phyloP scores from a whole-genome alignment of 116 monocot genomes.

The Phalaenopsis hybrid region DNA sequence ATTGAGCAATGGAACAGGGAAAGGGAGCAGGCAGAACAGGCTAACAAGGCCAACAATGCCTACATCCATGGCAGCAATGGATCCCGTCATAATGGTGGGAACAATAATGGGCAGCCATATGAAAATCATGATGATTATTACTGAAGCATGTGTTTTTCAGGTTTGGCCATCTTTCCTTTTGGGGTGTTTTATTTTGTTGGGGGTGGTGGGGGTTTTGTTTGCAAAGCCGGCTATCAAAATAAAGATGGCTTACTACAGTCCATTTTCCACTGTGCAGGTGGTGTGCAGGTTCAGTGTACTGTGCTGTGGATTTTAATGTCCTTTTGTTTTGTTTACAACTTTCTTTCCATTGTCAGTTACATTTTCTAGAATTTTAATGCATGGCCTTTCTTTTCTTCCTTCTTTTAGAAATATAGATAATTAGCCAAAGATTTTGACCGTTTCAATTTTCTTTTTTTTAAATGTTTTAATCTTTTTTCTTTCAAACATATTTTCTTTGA shows the following conservation, averaged over 20 bases:
- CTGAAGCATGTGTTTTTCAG: background rate
- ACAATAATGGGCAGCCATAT: slow-evolving; percentile 6
- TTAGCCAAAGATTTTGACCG: no score
- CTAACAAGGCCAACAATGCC: background rate
- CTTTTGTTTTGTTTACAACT: background rate
- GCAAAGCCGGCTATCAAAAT: slow-evolving; percentile 3
- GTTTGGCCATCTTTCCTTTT: background rate
- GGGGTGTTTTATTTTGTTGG: background rate
- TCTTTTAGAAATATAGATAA: background rate
- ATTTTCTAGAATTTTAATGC: background rate
- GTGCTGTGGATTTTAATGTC: slow-evolving; percentile 23
- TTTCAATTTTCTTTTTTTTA: no score
- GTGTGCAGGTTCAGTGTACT: slow-evolving; percentile 44
- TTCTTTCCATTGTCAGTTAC: background rate
- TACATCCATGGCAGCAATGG: slow-evolving; percentile 9
- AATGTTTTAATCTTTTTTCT: no score
- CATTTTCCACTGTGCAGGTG: slow-evolving; percentile 52
- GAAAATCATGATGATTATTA: background rate
- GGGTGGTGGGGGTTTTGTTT: background rate
- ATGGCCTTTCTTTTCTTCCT: background rate
- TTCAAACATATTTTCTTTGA: no score
- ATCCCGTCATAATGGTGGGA: slow-evolving; percentile 12
- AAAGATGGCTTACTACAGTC: slow-evolving; percentile 36
- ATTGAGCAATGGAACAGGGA: slow-evolving; percentile 92
- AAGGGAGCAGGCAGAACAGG: slow-evolving; percentile 36